A percentile compares a stretch with the other conserved stretches of the same genome.
Conservation (phyloP, 768 basidiomycete species). For the Lentinula edodes region DNA sequence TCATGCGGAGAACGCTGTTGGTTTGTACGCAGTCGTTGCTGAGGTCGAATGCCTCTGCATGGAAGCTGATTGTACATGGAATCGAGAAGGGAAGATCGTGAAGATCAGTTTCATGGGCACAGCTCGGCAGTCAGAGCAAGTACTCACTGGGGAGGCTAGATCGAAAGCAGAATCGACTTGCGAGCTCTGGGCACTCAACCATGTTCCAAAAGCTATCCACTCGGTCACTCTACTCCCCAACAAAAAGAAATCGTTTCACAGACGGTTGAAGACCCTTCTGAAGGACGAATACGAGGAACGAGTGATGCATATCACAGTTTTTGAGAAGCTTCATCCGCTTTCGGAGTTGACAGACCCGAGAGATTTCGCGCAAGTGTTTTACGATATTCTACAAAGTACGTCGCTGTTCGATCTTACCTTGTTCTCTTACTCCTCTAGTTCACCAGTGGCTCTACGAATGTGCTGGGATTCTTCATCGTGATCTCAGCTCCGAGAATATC, state of each 20-base stretch:
- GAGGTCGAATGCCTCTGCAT: not conserved
- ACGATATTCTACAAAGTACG: not conserved
- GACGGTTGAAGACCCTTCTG: not conserved
- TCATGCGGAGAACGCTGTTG: not conserved
- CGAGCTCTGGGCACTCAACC: not conserved
- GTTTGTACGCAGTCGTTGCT: not conserved
- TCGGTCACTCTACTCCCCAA: not conserved
- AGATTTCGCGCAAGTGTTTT: not conserved
- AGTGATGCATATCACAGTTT: not conserved
- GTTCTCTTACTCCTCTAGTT: too few relatives aligned
- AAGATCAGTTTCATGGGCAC: not conserved
- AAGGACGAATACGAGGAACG: not conserved
- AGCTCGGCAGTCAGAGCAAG: not conserved
- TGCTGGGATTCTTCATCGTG: conserved; percentile 10
- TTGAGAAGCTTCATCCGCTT: not conserved
- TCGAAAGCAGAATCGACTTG: not conserved
- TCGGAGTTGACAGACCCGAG: not conserved
- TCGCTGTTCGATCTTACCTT: too few relatives aligned
- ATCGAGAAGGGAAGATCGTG: not conserved
- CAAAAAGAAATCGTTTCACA: not conserved
- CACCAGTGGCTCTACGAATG: conserved; percentile 7
- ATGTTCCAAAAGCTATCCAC: not conserved
- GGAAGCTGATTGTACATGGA: not conserved
- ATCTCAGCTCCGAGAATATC: conserved; percentile 10
- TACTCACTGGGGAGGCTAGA: not conserved